Conservation (phyloP, 768 basidiomycete species). For the Phaffia australis region DNA sequence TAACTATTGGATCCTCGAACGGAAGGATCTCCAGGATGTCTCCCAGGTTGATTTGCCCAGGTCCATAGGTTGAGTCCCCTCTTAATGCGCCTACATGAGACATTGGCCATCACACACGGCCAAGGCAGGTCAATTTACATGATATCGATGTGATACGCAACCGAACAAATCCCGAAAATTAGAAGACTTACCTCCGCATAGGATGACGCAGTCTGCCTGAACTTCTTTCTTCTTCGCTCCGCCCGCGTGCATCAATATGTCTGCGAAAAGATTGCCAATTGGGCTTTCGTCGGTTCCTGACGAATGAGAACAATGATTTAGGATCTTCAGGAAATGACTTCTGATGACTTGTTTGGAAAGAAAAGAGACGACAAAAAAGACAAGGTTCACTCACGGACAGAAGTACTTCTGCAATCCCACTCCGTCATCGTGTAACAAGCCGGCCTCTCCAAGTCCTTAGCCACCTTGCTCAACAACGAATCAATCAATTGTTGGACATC, state of each 20-base stretch:
- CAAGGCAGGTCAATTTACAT: conserved; percentile 39
- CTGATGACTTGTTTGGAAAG: conserved; percentile 3
- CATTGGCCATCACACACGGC: too few species aligned
- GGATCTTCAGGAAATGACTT: conserved; percentile 54
- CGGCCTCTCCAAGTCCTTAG: conserved; percentile 57
- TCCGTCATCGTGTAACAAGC: conserved; percentile 59
- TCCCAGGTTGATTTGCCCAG: conserved; percentile 67
- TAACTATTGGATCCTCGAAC: conserved; percentile 73
- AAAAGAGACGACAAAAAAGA: background rate
- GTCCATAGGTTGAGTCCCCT: conserved; percentile 73
- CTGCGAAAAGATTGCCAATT: conserved; percentile 62
- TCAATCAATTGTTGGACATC: conserved; percentile 52
- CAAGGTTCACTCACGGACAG: conserved; percentile 46
- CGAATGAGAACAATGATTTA: background rate
- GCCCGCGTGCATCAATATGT: conserved; percentile 61
- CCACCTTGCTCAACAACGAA: conserved; percentile 57
- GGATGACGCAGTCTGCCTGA: conserved; percentile 3
- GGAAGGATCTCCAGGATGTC: conserved; percentile 67
- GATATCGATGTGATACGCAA: background rate
- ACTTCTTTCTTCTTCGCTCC: conserved; percentile 27
- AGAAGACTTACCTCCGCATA: conserved; percentile 13
- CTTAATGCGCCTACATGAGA: conserved; percentile 62
- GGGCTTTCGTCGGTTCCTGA: conserved; percentile 20
- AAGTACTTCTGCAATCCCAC: conserved; percentile 63
- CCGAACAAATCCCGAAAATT: background rate